phyloP scores from a whole-genome alignment of 2,329 filamentous ascomycete species.

The Septoria linicola region DNA sequence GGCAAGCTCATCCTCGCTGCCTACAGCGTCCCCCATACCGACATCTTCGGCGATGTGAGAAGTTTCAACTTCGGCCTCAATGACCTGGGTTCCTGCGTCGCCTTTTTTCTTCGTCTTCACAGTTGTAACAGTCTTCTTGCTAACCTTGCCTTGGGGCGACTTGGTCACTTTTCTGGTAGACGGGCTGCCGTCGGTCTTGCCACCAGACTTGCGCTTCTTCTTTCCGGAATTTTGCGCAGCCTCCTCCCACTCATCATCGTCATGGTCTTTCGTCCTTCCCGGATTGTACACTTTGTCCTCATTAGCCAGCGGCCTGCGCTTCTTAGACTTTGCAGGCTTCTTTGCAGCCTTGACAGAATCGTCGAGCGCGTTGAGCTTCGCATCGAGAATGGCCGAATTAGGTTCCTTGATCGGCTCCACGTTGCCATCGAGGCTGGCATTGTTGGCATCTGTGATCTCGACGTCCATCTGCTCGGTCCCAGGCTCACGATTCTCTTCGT shows the following conservation, averaged over 20 bases:
- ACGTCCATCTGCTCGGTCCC: background rate
- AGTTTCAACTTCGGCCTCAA: constrained; percentile 11
- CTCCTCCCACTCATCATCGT: constrained; percentile 32
- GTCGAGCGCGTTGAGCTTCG: constrained; percentile 33
- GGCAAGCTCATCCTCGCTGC: constrained; percentile 31
- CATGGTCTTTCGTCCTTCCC: constrained; percentile 13
- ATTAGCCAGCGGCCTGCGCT: constrained; percentile 20
- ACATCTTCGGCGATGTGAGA: constrained; percentile 14
- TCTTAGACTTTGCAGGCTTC: constrained; percentile 24
- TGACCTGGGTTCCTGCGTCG: constrained; percentile 13
- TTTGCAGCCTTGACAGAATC: constrained; percentile 28
- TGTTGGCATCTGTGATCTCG: background rate
- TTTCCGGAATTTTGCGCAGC: constrained; percentile 25
- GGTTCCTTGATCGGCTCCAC: background rate
- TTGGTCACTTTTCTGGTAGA: constrained; percentile 18
- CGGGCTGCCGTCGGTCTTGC: constrained; percentile 20
- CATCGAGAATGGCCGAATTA: constrained; percentile 5
- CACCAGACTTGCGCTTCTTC: constrained; percentile 37
- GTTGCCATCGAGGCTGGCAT: background rate
- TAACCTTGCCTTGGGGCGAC: constrained; percentile 20
- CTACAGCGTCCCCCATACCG: constrained; percentile 27
- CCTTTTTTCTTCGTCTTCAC: constrained; percentile 17
- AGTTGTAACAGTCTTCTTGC: constrained; percentile 11
- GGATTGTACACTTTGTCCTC: constrained; percentile 10
- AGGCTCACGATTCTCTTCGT: constrained; percentile 8